Evolutionary conservation across 106 monocot species (phyloP), one percentile per base, ranked within the genome.

Genomic region (Agapanthus africanus): DNA sequence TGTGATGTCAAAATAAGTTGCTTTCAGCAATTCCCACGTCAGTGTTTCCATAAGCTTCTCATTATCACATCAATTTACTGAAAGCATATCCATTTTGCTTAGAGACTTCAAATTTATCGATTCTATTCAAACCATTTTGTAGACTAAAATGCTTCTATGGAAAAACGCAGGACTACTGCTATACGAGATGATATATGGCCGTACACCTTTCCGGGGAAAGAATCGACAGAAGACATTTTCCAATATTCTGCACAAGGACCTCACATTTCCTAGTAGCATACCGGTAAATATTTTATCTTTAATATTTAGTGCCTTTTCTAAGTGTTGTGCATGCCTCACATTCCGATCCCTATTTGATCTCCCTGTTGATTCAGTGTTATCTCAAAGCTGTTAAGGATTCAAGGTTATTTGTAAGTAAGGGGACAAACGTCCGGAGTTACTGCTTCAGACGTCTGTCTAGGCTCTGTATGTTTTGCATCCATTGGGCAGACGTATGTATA

Each of bases 121-220:
- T 1, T 63, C 28, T n/a, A 61, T 36, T 30, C 36, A 61, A 19
- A 61, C n/a, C 35, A 35, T 36, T 33, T 61, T 28, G 35, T 34
- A 32, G 22, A 30, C 56, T 27, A 54, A 39, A 46, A 7, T 61
- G n/a, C 35, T 62, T 37, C 7, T 74, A n/a, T 34, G 35, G n/a
- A 44, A 73, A 52, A 34, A 68, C 84, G 76, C 83, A 97, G 95
- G 95, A 80, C 86, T 97, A 69, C 76, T 97, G 65, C 72, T 97
- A 15, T 97, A 97, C 80, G 95, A 97, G 79, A 97, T 97, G 95
- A 36, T 97, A 50, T 91, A 97, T 79, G 95, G 91, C 3, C 91
- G 91, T 21, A 97, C 95, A 76, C 95, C 95, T 66, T 97, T 97
- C 38, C 77, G 91, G 54, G 95, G 95, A 47, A 97, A 88, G 78